Base-by-base conservation (phyloP, 768 basidiomycete genomes). In the Hysterangium stoloniferum region DNA sequence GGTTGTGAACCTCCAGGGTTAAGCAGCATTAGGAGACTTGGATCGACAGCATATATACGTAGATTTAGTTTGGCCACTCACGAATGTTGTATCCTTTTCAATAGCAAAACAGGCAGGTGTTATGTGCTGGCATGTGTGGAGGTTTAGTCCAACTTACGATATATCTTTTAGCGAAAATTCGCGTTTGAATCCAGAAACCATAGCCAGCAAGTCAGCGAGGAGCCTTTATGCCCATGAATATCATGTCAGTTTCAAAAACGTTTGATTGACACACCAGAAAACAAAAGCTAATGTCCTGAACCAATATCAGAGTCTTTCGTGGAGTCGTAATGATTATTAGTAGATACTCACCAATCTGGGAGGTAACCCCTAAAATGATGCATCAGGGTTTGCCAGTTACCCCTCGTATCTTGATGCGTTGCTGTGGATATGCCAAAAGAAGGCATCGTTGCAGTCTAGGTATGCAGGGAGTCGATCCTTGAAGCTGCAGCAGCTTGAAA, bases 141-240 rank as follows among this genome's bases (percentile, higher is more conserved):
- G 59, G 42, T 54, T 52, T 28, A 28, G 2, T 24, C 45, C 52
- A 34, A 71, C 83, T 57, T 59, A 89, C 82, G 86, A 79, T n/a
- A 78, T 79, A 66, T 95, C 91, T 35, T 72, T 66, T 22, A 92
- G 66, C 1, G 87, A 90, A 65, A 95, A 95, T 34, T 76, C 72
- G 52, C 93, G 70, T 62, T 80, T 73, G 66, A 81, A 93, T 6
- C 89, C 88, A 47, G 79, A 69, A 7, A 90, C 67, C 17, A 67
- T 63, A 59, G 86, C 71, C 12, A 90, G 65, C 9, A 33, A 17
- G 24, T 51, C 27, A 15, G 49, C 31, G 19, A 51, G 38, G 27
- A 51, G 4, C 28, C 49, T 51, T 13, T 74, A 86, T 86, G 61
- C 4, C n/a, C n/a, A n/a, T n/a, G n/a, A n/a, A n/a, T n/a, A n/a